Evolutionary conservation across 2,329 filamentous ascomycete genomes (phyloP).

Genomic region (Escovopsis weberi): DNA sequence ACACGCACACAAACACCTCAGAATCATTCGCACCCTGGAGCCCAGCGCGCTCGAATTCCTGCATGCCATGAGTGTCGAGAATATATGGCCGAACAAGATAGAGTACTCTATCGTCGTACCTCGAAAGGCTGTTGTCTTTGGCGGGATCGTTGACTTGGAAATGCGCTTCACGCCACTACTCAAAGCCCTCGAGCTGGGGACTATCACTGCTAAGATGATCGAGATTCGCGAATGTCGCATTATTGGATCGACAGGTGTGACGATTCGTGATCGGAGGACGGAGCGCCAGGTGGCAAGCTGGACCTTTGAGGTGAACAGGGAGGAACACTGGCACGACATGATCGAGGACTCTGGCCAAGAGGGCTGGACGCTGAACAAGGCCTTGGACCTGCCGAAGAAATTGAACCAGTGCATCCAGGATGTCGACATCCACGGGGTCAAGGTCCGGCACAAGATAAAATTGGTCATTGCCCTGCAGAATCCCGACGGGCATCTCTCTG

Average conservation of each 20-base stretch:
- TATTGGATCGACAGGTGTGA: slow-evolving; percentile 29
- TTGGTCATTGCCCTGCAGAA: slow-evolving; percentile 85
- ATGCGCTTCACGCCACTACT: slow-evolving; percentile 78
- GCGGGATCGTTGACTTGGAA: slow-evolving; percentile 69
- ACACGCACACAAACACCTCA: slow-evolving; percentile 61
- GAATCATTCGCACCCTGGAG: slow-evolving; percentile 65
- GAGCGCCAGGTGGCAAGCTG: slow-evolving; percentile 50
- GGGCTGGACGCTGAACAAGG: slow-evolving; percentile 47
- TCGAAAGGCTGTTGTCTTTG: slow-evolving; percentile 87
- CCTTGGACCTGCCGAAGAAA: slow-evolving; percentile 61
- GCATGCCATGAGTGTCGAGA: slow-evolving; percentile 90
- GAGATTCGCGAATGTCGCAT: slow-evolving; percentile 60
- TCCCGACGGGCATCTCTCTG: slow-evolving; percentile 85
- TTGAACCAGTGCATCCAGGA: slow-evolving; percentile 79
- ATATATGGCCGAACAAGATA: slow-evolving; percentile 95
- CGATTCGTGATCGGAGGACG: slow-evolving; percentile 42
- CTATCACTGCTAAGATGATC: slow-evolving; percentile 64
- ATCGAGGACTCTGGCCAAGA: slow-evolving; percentile 54
- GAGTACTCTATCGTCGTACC: slow-evolving; percentile 90
- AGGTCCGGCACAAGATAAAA: slow-evolving; percentile 83
- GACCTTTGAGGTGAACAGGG: slow-evolving; percentile 38
- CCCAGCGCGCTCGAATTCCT: slow-evolving; percentile 62
- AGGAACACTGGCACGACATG: slow-evolving; percentile 54
- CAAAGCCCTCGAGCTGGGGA: slow-evolving; percentile 78
- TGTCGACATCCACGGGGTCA: slow-evolving; percentile 77